Evolutionary conservation across 495 filamentous ascomycete species (phyloP), one percentile per base, ranked within the genome.

Genomic region (Pyrenula massariospora): DNA sequence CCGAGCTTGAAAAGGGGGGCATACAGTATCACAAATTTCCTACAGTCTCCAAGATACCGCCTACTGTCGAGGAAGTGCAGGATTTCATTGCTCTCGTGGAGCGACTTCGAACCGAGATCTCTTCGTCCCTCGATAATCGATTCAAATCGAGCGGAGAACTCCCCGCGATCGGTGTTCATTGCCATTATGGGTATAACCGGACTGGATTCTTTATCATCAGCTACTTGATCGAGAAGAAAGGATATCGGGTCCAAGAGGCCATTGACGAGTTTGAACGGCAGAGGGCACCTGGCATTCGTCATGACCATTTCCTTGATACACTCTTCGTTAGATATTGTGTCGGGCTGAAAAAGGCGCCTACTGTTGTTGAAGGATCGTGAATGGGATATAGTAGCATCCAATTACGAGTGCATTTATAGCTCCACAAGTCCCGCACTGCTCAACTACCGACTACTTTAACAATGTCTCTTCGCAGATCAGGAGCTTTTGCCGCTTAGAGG

Each of bases 141-240:
- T 69, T 80, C 54, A 65, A 69, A 58, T 66, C 66, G 12, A 60
- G 57, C 15, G 66, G 67, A 23, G 48, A 25, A n/a, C 23, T 56
- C 2, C 75, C 70, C 3, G 67, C 72, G 11, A 77, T 96, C 51
- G 92, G 86, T 12, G 89, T 95, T 0, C 92, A 97, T 65, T 96
- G 92, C 63, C 92, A 97, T 63, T 96, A 97, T 60, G 92, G 91
- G 0, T 95, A 89, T 72, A 95, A 95, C 64, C 81, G 90, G 31
- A 95, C 90, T 0, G 91, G 92, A 1, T 95, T 91, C 65, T 84
- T 96, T 63, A 83, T 97, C 31, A 84, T 86, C n/a, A 89, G 84
- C 62, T 97, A 97, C 61, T 70, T 96, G 3, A 87, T 97, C 53
- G 92, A 97, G 70, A 77, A 82, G 55, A 76, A 84, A 61, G 82